A percentile compares a stretch with the other conserved stretches of the same genome.
phyloP scores from a whole-genome alignment of 1,139 yeast species.

The Hansenula lynferdii region DNA sequence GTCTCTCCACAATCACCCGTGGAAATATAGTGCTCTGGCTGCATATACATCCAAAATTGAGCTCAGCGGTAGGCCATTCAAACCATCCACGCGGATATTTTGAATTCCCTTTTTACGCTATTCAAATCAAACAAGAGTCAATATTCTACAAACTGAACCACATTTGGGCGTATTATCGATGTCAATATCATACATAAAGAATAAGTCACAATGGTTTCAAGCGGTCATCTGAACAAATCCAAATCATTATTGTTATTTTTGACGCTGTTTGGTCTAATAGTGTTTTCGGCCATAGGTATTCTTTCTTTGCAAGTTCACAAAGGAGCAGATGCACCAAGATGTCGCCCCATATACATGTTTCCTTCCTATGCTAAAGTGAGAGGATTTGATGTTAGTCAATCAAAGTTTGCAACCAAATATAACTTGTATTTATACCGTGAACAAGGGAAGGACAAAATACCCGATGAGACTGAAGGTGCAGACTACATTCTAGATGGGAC shows the following conservation, averaged over 20 bases:
- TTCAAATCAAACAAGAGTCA: too few relatives aligned
- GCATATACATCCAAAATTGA: too few relatives aligned
- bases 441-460: constrained; percentile 61
- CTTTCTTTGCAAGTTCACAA: constrained; percentile 9
- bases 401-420: constrained; percentile 74
- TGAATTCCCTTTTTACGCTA: too few relatives aligned
- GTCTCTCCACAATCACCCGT: too few relatives aligned
- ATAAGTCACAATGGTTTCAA: background rate
- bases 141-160: too few relatives aligned
- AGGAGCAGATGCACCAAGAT: constrained; percentile 42
- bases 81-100: too few relatives aligned
- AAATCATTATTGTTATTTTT: background rate
- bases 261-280: constrained; percentile 6
- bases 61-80: too few relatives aligned
- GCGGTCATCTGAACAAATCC: background rate
- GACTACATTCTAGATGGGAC: constrained; percentile 54
- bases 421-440: constrained; percentile 77
- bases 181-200: background rate
- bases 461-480: constrained; percentile 33
- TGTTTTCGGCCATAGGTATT: background rate
- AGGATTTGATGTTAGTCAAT: constrained; percentile 68
- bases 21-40: too few relatives aligned
- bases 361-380: constrained; percentile 73
- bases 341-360: constrained; percentile 62
- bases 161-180: background rate